Percentiles rank a stretch among this genome's conserved stretches.
Conservation (phyloP, 192 early-diverging fungal species). For the Geosiphon pyriformis region DNA sequence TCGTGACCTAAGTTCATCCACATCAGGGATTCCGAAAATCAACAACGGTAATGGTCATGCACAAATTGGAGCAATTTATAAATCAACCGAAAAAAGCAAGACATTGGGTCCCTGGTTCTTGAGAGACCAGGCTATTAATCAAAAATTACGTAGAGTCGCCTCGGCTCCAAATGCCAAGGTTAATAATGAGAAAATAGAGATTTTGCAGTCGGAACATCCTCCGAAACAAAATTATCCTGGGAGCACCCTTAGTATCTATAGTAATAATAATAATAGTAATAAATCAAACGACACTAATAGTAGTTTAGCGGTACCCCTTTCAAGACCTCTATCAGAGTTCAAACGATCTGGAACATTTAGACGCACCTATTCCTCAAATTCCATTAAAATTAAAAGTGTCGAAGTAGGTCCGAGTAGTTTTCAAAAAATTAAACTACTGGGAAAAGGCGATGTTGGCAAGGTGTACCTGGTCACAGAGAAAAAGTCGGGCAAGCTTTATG, state of each 20-base stretch:
- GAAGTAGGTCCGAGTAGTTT: constrained; percentile 87
- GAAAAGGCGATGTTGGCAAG: constrained; percentile 96
- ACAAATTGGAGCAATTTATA: constrained; percentile 3
- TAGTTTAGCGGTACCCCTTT: constrained; percentile 25
- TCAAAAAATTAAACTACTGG: constrained; percentile 82
- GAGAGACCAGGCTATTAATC: constrained; percentile 3
- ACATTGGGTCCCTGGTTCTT: constrained; percentile 18
- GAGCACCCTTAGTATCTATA: constrained; percentile 8
- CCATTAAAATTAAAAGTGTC: constrained; percentile 72
- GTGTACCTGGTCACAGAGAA: constrained; percentile 92
- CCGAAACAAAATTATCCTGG: constrained; percentile 11
- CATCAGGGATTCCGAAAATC: constrained; percentile 15
- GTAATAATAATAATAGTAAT: constrained; percentile 6
- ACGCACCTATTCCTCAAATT: constrained; percentile 75
- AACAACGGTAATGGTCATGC: constrained; percentile 11
- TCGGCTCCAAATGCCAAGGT: constrained; percentile 46
- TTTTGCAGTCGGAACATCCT: background rate
- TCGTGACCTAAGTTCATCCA: background rate
- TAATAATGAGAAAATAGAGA: constrained; percentile 24
- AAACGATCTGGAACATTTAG: constrained; percentile 48
- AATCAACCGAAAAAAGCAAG: constrained; percentile 8
- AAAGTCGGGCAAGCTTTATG: constrained; percentile 74
- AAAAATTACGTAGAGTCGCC: constrained; percentile 35
- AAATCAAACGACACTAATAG: constrained; percentile 16
- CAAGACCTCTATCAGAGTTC: constrained; percentile 30